Conservation (phyloP, 441 rosid species). For the Gossypium aridum region DNA sequence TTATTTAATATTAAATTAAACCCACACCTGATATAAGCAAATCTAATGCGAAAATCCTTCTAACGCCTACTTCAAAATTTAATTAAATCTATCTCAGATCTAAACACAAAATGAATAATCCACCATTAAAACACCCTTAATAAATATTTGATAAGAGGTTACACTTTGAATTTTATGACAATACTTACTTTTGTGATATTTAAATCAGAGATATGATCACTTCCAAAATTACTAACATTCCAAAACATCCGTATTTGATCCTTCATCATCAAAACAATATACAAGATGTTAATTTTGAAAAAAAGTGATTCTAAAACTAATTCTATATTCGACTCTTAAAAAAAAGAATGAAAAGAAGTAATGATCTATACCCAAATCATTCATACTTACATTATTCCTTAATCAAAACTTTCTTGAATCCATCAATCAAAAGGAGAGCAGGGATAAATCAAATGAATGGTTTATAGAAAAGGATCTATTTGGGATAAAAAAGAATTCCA, state of each 20-base stretch:
- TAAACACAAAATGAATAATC: background rate
- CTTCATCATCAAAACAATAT: background rate
- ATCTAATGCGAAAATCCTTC: background rate
- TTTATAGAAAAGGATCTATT: background rate
- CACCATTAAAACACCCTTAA: background rate
- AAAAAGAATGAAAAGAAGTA: background rate
- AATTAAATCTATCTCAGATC: too few relatives aligned
- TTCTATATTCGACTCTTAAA: background rate
- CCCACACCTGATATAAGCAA: background rate
- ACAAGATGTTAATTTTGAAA: too few relatives aligned
- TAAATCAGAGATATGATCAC: background rate
- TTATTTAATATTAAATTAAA: too few relatives aligned
- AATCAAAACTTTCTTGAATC: background rate
- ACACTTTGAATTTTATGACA: background rate
- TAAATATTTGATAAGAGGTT: background rate
- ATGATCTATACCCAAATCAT: background rate
- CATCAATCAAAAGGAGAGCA: background rate
- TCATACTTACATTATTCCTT: background rate
- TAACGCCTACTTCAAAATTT: background rate
- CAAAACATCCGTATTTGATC: background rate
- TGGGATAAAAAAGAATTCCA: background rate
- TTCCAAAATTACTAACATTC: background rate
- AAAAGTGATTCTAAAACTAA: too few relatives aligned
- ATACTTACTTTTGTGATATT: background rate
- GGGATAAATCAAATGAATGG: background rate